Evolutionary conservation across 805 yeast genomes (phyloP), one percentile per base, ranked within the genome.

Genomic region (Metschnikowia kunwiensis): DNA sequence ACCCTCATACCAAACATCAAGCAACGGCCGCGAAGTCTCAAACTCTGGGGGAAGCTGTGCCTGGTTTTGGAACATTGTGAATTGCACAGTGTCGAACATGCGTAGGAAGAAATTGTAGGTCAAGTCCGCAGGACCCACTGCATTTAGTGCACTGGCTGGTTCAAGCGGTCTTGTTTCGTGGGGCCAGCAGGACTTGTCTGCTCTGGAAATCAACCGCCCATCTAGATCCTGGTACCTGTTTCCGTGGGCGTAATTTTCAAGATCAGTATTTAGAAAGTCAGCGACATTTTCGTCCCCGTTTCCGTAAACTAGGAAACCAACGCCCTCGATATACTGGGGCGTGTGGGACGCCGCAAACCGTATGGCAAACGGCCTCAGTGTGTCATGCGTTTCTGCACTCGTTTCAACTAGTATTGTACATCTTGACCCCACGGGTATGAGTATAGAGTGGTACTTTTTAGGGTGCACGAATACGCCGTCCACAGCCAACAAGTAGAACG

Each of bases 371-470:
- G 60, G 54, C 13, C 38, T 32, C 15, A 28, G 19, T 1, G 36
- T 37, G 28, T 51, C 36, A 31, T 57, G 61, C 6, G 36, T 23
- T 4, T 22, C 32, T 1, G 40, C 26, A 7, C 46, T 46, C 5
- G 64, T 57, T 33, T 53, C 49, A 12, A 61, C 47, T 8, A 57
- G 29, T 7, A 54, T 46, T 3, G 64, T 51, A 12, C 55, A 39
- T 27, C 68, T 38, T 9, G 63, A 48, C 2, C 66, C 68, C 27
- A 58, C 60, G 1, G 68, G 64, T 22, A 62, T 38, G 17, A 53
- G 48, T 3, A 61, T 25, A 18, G 58, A 60, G 19, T 57, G 51
- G 11, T 42, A 56, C 11, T 30, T 32, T 14, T 30, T 38, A 7
- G 68, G 65, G 8, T 48, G 18, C 10, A 58, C 50, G 27, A 55